These are phyloP conservation scores for Akanthomyces muscarius DNA, from an alignment of 2,329 filamentous ascomycete genomes.

Conservation along the genomic window DNA sequence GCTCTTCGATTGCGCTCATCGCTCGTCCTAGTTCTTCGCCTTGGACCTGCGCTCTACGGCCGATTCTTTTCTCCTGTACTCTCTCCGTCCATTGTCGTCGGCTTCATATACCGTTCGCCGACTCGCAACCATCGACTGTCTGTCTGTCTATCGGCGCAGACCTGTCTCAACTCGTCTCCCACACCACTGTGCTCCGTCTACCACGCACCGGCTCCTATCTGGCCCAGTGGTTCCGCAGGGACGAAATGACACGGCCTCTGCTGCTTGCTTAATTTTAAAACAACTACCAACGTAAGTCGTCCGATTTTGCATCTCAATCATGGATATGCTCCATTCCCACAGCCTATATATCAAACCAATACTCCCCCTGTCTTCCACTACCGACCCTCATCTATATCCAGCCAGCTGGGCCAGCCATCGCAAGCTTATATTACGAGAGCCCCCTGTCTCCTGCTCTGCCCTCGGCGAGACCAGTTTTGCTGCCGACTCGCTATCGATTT, in stretches of 20 bases:
- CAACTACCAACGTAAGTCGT: background rate
- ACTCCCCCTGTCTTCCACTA: constrained; percentile 6
- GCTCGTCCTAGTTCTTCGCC: background rate
- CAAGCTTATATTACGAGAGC: background rate
- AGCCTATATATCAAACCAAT: constrained; percentile 4
- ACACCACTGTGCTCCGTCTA: background rate
- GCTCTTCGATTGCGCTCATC: constrained; percentile 3
- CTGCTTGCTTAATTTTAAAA: background rate
- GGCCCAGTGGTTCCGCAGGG: background rate
- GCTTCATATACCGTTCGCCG: background rate
- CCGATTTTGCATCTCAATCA: background rate
- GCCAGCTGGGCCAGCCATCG: constrained; percentile 9
- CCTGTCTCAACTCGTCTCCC: background rate
- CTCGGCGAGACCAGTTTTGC: background rate
- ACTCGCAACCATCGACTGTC: background rate
- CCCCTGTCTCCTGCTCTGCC: constrained; percentile 4
- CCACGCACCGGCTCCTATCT: constrained; percentile 6
- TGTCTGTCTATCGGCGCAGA: background rate
- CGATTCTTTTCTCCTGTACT: background rate
- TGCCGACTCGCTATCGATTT: background rate
- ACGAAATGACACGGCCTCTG: constrained; percentile 13
- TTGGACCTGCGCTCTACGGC: background rate
- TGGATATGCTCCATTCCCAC: background rate
- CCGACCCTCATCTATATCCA: constrained; percentile 13
- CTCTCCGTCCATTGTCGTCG: background rate